Evolutionary conservation across 148 eudicot genomes (phyloP).

Genomic region (Polygonum maritimum): DNA sequence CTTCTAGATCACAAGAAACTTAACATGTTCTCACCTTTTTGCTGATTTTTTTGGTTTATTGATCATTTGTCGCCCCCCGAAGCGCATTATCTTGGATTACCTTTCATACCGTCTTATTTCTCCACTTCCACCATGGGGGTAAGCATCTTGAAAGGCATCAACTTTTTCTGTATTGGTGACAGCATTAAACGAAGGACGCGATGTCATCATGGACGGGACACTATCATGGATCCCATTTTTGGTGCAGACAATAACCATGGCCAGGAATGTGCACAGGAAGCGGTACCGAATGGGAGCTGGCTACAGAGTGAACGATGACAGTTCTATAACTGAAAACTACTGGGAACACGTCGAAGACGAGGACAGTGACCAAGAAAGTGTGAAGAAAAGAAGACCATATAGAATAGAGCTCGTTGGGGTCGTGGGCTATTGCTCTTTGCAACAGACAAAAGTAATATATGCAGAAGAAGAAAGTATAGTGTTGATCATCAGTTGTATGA

Average conservation of each 20-base stretch:
- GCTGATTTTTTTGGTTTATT: neutral
- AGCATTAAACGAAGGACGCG: conserved; percentile 96
- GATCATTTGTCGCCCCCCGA: neutral
- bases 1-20: neutral
- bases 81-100: conserved; percentile 37
- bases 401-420: conserved; percentile 98
- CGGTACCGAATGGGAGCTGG: conserved; percentile 97
- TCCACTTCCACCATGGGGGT: conserved; percentile 17
- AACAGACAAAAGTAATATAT: neutral
- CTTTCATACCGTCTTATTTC: conserved; percentile 28
- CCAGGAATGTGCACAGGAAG: conserved; percentile 88
- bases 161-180: conserved; percentile 84
- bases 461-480: neutral
- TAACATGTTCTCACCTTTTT: neutral
- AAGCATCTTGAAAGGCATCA: conserved; percentile 29
- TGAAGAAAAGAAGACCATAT: conserved; percentile 75
- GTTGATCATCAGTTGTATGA: conserved; percentile 1
- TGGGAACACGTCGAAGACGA: conserved; percentile 90
- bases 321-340: conserved; percentile 68
- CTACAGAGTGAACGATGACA: conserved; percentile 60
- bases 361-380: conserved; percentile 33
- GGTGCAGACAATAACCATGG: conserved; percentile 98
- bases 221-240: conserved; percentile 98
- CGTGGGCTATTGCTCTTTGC: conserved; percentile 16
- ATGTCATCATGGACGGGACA: conserved; percentile 98